Evolutionary conservation across 78 protist genomes (phyloP).

Genomic region (Dictyostelium firmibasis): DNA sequence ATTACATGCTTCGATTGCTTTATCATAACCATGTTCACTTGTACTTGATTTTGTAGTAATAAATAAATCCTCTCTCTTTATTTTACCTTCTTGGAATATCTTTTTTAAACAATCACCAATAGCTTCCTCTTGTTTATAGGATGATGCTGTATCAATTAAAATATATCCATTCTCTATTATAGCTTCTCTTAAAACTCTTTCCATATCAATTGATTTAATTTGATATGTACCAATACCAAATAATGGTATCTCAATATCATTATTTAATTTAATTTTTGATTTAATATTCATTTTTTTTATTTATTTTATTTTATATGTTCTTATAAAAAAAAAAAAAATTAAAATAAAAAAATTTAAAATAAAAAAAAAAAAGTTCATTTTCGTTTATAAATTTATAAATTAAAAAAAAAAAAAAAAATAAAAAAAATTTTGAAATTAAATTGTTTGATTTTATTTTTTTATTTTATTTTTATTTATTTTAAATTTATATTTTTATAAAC

Average conservation of each 20-base stretch:
- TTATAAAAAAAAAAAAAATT: neutral
- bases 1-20: constrained; percentile 28
- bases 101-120: constrained; percentile 47
- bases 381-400: neutral
- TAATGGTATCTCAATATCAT: constrained; percentile 63
- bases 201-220: neutral
- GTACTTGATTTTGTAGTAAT: constrained; percentile 58
- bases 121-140: constrained; percentile 53
- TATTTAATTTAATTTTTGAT: constrained; percentile 5
- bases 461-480: neutral
- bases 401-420: neutral
- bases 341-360: neutral
- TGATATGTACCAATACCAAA: constrained; percentile 70
- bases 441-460: too few relatives aligned
- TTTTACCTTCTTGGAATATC: neutral
- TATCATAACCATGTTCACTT: constrained; percentile 67
- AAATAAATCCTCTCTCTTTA: constrained; percentile 84
- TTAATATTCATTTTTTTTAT: neutral
- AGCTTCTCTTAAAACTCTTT: constrained; percentile 4
- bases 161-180: constrained; percentile 44
- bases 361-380: neutral
- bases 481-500: constrained; percentile 72
- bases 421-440: too few relatives aligned
- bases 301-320: too few relatives aligned
- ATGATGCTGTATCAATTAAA: constrained; percentile 52